Base-by-base conservation (phyloP, 331 rosid genomes). In the Saraca asoca region DNA sequence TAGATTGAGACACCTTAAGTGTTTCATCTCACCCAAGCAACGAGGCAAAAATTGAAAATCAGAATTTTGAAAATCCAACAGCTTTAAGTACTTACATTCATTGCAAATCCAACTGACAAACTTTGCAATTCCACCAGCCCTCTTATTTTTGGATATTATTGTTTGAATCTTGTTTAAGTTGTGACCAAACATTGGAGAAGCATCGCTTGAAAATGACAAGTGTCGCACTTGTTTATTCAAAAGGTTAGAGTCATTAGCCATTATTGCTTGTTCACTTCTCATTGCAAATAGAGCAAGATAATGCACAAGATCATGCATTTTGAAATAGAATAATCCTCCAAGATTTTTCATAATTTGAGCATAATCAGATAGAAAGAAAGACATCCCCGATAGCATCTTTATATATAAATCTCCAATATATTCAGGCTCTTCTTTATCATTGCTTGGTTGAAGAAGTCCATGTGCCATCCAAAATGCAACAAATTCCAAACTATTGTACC, bases 271-370 rank as follows among this genome's bases (percentile, higher is more conserved):
- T 58, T 80, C 85, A 52, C 10, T 50, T 37, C 50, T 68, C 60
- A 60, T 75, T 12, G 34, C 35, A 33, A 39, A 75, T 16, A 52
- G 34, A 18, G 81, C 68, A 5, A 75, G 64, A 64, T 80, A 75
- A 9, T 80, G 84, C 57, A 75, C 69, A 6, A 76, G 64, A 64
- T 80, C 78, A 9, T 80, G 84, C 51, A 76, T 62, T 51, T 42
- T 72, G 37, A 67, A 66, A 8, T 0, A 6, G 5, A 20, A 18
- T 68, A 24, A 24, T n/a, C n/a, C n/a, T 24, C 31, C 31, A 24
- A 24, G 31, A 24, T 1, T 24, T 3, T 24, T 3, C 31, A 1
- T 1, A 24, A 1, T 24, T 24, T 24, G 0, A 7, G 7, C 41
- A 68, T 70, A 69, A 6, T 39, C 10, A 39, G 7, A 13, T 72